phyloP scores from a whole-genome alignment of 768 basidiomycete species.

The Amanita molliuscula region DNA sequence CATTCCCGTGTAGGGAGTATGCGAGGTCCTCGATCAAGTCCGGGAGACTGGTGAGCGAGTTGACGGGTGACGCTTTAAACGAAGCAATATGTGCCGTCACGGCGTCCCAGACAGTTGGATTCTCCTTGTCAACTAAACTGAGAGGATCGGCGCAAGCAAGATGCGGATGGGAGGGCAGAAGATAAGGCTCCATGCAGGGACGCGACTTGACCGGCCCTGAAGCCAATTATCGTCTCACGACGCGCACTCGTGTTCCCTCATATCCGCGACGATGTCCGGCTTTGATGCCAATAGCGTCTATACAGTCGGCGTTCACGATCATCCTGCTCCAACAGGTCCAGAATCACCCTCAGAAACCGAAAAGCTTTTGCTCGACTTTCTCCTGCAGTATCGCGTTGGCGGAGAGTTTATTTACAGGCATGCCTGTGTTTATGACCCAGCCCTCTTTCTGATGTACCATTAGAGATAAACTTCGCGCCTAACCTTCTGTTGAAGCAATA shows the following conservation, averaged over 20 bases:
- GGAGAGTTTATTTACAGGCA: slow-evolving; percentile 90
- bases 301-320: slow-evolving; percentile 69
- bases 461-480: slow-evolving; percentile 83
- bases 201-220: slow-evolving; percentile 26
- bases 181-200: slow-evolving; percentile 8
- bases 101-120: slow-evolving; percentile 19
- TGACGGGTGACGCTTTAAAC: slow-evolving; percentile 8
- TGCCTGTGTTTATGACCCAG: slow-evolving; percentile 10
- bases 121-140: slow-evolving; percentile 16
- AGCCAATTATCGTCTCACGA: slow-evolving; percentile 15
- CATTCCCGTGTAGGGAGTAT: slow-evolving; percentile 22
- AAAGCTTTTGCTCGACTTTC: slow-evolving; percentile 73
- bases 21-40: slow-evolving; percentile 20
- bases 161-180: slow-evolving; percentile 18
- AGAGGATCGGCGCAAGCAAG: slow-evolving; percentile 17
- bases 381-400: slow-evolving; percentile 80
- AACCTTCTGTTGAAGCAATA: slow-evolving; percentile 86
- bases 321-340: slow-evolving; percentile 40
- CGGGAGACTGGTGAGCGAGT: slow-evolving; percentile 14
- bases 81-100: slow-evolving; percentile 14
- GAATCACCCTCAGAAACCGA: slow-evolving; percentile 78
- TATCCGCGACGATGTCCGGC: slow-evolving; percentile 56
- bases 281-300: slow-evolving; percentile 79
- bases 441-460: slow-evolving; percentile 11
- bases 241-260: slow-evolving; percentile 7